These are phyloP conservation scores for Myotisia sp. DNA, from an alignment of 2,329 filamentous ascomycete species.

Conservation along the genomic window DNA sequence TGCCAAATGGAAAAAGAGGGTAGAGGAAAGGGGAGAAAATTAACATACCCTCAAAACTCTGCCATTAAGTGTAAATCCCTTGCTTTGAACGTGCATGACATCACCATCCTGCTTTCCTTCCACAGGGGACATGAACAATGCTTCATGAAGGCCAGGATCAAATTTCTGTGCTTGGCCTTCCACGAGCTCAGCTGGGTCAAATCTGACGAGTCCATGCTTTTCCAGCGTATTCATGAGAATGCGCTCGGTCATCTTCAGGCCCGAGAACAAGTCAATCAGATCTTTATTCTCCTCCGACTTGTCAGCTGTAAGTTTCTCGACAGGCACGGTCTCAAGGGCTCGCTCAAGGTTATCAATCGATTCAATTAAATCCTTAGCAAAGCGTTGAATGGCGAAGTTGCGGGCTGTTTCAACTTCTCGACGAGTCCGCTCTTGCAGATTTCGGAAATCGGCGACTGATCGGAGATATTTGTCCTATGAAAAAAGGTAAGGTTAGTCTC, in stretches of 20 bases:
- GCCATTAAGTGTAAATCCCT: slow-evolving; percentile 89
- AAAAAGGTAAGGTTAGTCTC: slow-evolving; percentile 2
- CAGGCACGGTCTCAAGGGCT: slow-evolving; percentile 64
- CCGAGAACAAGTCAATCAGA: slow-evolving; percentile 66
- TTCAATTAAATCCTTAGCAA: slow-evolving; percentile 89
- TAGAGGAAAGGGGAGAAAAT: too few relatives aligned
- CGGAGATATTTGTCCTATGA: slow-evolving; percentile 83
- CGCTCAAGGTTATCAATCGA: slow-evolving; percentile 95
- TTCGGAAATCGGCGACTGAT: slow-evolving; percentile 90
- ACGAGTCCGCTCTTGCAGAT: slow-evolving; percentile 86
- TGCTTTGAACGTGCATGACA: slow-evolving; percentile 85
- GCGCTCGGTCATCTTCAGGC: slow-evolving; percentile 85
- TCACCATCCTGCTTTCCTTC: slow-evolving; percentile 77
- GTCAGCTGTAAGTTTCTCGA: slow-evolving; percentile 50
- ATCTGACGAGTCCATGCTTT: slow-evolving; percentile 87
- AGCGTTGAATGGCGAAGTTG: slow-evolving; percentile 87
- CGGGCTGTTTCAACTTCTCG: slow-evolving; percentile 77
- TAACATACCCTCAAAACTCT: slow-evolving; percentile 56
- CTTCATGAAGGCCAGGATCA: slow-evolving; percentile 92
- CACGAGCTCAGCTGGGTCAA: slow-evolving; percentile 48
- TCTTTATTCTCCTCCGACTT: slow-evolving; percentile 52
- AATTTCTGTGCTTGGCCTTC: slow-evolving; percentile 61
- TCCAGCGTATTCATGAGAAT: slow-evolving; percentile 77
- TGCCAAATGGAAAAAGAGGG: too few relatives aligned
- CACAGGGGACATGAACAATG: slow-evolving; percentile 83